Evolutionary conservation across 164 flowering plant species (phyloP), one percentile per base, ranked within the genome.

Genomic region (Chimonanthus praecox): DNA sequence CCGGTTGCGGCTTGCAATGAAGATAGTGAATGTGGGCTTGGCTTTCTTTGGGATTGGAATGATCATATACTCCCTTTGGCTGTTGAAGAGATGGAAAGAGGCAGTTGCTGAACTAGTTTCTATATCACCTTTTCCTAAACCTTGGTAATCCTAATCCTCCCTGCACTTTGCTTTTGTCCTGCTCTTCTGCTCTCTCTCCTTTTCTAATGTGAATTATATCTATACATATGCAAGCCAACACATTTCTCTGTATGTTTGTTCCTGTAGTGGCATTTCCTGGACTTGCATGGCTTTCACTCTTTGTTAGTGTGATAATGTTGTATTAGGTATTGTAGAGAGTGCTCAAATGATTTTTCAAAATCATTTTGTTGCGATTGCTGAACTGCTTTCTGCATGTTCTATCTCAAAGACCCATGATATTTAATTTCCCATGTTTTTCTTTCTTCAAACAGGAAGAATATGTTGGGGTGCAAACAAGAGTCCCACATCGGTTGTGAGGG

Each of bases 21-120:
- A 70, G 71, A 71, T 67, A 7, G 71, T 79, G 68, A 86, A 87
- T 64, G 0, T 80, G 8, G 21, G 79, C 4, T 71, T 76, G 47
- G 80, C 58, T 58, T 49, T 83, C 7, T 80, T 78, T 45, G 89
- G 86, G 45, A 48, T 81, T 58, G 82, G 64, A 5, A 78, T 84
- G 83, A 87, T 87, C 49, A 54, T 82, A 9, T 86, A 87, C 78
- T 83, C 87, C 6, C 86, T 87, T 13, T 88, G 91, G 91, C 79
- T 86, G 10, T 72, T 80, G 49, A 83, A 80, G 75, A 82, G 71
- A 72, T 88, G 89, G 91, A 49, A 69, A n/a, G 67, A 68, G 44
- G 85, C 80, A 2, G 69, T 80, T 61, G 45, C 76, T 47, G 68
- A 78, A 48, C 71, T 81, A 10, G 72, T 46, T 48, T 45, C 74